Base-by-base conservation (phyloP, 805 yeast genomes). In the Ogataea chonburiensis region DNA sequence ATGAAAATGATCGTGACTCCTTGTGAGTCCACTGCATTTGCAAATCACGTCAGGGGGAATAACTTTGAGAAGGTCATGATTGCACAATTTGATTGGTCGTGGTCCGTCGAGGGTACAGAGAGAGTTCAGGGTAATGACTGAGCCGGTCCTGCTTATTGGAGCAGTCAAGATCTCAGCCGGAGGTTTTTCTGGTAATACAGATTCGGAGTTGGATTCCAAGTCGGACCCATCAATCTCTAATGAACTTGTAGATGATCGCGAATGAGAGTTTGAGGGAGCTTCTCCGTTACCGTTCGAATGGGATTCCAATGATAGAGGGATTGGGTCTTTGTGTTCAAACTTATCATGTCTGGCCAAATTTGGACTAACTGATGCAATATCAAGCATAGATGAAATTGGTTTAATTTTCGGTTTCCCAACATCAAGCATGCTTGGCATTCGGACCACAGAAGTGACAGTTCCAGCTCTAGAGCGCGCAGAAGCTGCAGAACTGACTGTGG, bases 1-100 rank as follows among this genome's bases (percentile, higher is more conserved):
- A 16, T 28, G 28, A 12, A 46, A 17, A 25, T 51, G 55, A 13
- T 35, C 33, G 27, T 51, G 55, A 11, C 24, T 24, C 28, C 42
- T 49, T 5, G 38, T 38, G 9, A 28, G 38, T 21, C 52, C 26
- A n/a, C 56, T 50, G 26, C 56, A 51, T 32, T 49, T 55, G 28
- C 42, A 47, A 19, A 57, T 55, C 8, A 47, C 32, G 2, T 47
- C 55, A 21, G 43, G 42, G 3, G 60, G 52, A 12, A 59, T 47
- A 20, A 57, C 52, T 19, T 47, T 44, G 26, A 52, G 36, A 1
- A 50, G 44, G 11, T 40, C 46, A 13, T 40, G 36, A 21, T 49
- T 52, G 18, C 45, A 33, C 19, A 52, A 30, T 16, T 43, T 50
- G 34, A 53, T 52, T 5, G 47, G 46, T 20, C 38, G 47, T 5